These are phyloP conservation scores for Penicillium thymicola DNA, from an alignment of 2,329 filamentous ascomycete species.

Conservation along the genomic window DNA sequence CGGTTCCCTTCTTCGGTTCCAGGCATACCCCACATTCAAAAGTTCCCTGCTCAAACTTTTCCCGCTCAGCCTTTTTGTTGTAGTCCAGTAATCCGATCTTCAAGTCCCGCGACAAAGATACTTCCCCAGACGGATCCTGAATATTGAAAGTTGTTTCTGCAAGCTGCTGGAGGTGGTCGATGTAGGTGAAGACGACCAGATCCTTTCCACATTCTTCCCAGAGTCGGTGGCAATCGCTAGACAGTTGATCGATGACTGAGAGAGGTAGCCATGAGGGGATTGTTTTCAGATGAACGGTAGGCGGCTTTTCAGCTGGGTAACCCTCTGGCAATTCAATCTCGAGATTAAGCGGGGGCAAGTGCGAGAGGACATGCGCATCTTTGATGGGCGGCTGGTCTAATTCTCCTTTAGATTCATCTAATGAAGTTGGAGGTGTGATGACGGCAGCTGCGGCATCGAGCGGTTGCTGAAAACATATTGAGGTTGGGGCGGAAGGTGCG, in stretches of 20 bases:
- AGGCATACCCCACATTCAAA: conserved; percentile 87
- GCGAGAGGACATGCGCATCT: conserved; percentile 49
- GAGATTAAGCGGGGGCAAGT: conserved; percentile 56
- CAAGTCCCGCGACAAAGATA: conserved; percentile 49
- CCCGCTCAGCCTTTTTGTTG: conserved; percentile 69
- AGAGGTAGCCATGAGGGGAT: conserved; percentile 53
- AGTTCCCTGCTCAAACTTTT: conserved; percentile 75
- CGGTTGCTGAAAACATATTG: conserved; percentile 41
- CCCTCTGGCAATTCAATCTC: conserved; percentile 52
- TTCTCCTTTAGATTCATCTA: conserved; percentile 32
- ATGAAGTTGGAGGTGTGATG: conserved; percentile 43
- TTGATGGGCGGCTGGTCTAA: conserved; percentile 20
- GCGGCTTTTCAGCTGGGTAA: conserved; percentile 55
- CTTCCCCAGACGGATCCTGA: conserved; percentile 36
- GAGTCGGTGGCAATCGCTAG: conserved; percentile 47
- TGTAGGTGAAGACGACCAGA: conserved; percentile 58
- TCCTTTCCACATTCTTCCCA: conserved; percentile 61
- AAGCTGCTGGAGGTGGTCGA: conserved; percentile 58
- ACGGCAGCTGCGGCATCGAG: conserved; percentile 34
- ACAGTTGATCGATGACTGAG: conserved; percentile 44
- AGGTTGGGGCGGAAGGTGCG: conserved; percentile 52
- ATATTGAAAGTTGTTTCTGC: conserved; percentile 56
- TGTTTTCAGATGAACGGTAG: conserved; percentile 49
- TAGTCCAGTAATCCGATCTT: conserved; percentile 74
- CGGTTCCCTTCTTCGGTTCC: conserved; percentile 83